Evolutionary conservation across 2,329 filamentous ascomycete species (phyloP).

Genomic region (Clarireedia paspali): DNA sequence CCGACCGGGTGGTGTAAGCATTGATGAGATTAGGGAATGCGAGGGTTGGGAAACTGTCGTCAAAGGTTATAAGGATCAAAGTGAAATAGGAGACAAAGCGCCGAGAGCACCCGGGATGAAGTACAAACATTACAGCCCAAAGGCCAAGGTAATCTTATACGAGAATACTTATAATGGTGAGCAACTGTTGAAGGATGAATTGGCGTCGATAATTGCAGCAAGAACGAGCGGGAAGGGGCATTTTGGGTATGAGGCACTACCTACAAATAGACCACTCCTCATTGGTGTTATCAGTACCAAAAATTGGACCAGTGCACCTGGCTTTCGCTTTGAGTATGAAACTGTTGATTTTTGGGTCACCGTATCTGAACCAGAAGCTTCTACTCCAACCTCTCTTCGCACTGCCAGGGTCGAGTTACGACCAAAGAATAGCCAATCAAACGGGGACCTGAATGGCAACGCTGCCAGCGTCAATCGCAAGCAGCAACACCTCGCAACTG

Average conservation of each 20-base stretch:
- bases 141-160: constrained; percentile 77
- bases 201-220: constrained; percentile 7
- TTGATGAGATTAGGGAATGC: constrained; percentile 68
- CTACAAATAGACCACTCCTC: constrained; percentile 1
- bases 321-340: not conserved
- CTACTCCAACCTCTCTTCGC: too few relatives aligned
- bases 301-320: not conserved
- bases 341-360: not conserved
- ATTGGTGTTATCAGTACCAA: constrained; percentile 31
- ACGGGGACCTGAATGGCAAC: not conserved
- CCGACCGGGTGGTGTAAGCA: constrained; percentile 76
- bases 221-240: constrained; percentile 6
- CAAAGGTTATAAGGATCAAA: constrained; percentile 71
- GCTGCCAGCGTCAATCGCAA: not conserved
- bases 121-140: constrained; percentile 95
- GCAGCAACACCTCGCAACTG: constrained; percentile 13
- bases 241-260: constrained; percentile 9
- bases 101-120: constrained; percentile 97
- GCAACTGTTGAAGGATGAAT: not conserved
- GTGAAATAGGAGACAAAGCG: constrained; percentile 54
- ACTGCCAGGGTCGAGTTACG: not conserved
- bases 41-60: constrained; percentile 74
- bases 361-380: not conserved
- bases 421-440: not conserved
- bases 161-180: constrained; percentile 40